phyloP scores from a whole-genome alignment of 805 yeast species.

The Isabelozyma rhagii region DNA sequence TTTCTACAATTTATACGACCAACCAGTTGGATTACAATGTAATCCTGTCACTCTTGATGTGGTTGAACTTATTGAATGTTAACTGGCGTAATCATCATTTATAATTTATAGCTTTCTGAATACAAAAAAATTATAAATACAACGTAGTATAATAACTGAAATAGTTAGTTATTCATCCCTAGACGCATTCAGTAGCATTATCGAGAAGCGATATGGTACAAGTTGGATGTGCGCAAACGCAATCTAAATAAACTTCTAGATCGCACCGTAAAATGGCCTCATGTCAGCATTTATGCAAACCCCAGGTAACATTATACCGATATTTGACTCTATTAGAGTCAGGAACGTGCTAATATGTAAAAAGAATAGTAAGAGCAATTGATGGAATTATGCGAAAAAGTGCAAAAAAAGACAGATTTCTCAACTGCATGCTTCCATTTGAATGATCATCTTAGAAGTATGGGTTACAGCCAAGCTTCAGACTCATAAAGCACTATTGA shows the following conservation, averaged over 20 bases:
- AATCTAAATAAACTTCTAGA: neutral
- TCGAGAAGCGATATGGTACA: neutral
- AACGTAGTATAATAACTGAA: conserved; percentile 34
- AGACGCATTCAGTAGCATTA: too few relatives aligned
- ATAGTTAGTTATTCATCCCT: neutral
- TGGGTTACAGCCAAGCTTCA: neutral
- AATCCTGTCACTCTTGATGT: conserved; percentile 34
- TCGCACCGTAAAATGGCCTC: neutral
- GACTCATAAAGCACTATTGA: neutral
- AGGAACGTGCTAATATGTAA: too few relatives aligned
- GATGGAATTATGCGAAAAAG: neutral
- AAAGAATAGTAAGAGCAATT: neutral
- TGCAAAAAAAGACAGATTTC: neutral
- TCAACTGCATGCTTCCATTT: neutral
- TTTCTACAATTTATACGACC: conserved; percentile 36
- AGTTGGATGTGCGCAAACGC: neutral
- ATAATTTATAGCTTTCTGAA: neutral
- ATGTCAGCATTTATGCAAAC: neutral
- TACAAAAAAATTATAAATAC: conserved; percentile 14
- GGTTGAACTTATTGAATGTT: conserved; percentile 33
- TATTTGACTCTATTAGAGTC: too few relatives aligned
- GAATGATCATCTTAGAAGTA: too few relatives aligned
- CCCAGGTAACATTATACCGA: too few relatives aligned
- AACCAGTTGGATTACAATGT: conserved; percentile 31
- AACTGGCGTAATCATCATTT: neutral